phyloP scores from a whole-genome alignment of 768 basidiomycete genomes.

The Serendipita indica region DNA sequence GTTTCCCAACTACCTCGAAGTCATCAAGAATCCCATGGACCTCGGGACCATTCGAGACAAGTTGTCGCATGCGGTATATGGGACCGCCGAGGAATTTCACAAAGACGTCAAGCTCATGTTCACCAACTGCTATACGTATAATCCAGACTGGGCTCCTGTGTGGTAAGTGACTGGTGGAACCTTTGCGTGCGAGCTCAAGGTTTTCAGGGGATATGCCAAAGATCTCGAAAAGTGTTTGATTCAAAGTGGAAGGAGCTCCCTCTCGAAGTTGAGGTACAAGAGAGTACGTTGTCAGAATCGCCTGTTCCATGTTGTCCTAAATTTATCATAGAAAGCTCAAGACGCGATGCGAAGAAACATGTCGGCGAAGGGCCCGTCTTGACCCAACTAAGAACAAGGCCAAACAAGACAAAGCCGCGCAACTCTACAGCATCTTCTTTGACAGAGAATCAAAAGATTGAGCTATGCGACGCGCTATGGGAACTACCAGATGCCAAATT shows the following conservation, averaged over 20 bases:
- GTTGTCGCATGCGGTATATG: conserved; percentile 66
- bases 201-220: not conserved
- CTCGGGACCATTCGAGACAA: conserved; percentile 84
- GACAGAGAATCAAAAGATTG: conserved; percentile 1
- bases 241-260: conserved; percentile 83
- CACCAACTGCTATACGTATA: conserved; percentile 79
- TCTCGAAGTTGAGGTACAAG: not conserved
- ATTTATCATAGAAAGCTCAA: too few species aligned
- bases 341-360: not conserved
- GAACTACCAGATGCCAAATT: not conserved
- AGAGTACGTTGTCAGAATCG: too few species aligned
- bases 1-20: conserved; percentile 67
- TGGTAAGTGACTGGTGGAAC: not conserved
- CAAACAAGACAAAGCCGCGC: not conserved
- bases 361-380: not conserved
- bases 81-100: conserved; percentile 62
- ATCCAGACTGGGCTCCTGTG: conserved; percentile 22
- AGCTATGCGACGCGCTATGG: not conserved
- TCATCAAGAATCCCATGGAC: conserved; percentile 91
- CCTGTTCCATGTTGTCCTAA: too few species aligned
- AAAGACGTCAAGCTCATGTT: conserved; percentile 82
- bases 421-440: not conserved
- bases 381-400: not conserved
- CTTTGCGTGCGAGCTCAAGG: not conserved
- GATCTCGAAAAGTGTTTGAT: conserved; percentile 47